These are phyloP conservation scores for Paxillus ammoniavirescens DNA, from an alignment of 768 basidiomycete genomes.

Conservation along the genomic window DNA sequence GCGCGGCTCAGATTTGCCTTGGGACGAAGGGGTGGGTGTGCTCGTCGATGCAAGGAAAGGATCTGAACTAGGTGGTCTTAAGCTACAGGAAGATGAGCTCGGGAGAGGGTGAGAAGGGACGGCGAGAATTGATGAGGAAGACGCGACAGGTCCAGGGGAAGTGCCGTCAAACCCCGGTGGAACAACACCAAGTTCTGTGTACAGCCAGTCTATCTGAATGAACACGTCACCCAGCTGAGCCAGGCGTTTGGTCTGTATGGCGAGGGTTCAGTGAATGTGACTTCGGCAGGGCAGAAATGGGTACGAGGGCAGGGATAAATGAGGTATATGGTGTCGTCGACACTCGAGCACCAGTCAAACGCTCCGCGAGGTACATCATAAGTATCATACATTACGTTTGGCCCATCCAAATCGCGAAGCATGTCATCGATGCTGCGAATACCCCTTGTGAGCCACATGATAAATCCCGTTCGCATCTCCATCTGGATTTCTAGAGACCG, in stretches of 20 bases:
- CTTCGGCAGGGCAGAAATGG: not conserved
- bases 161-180: conserved; percentile 55
- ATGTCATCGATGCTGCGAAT: no score
- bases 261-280: conserved; percentile 1
- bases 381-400: not conserved
- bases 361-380: no score
- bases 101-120: conserved; percentile 35
- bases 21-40: conserved; percentile 52
- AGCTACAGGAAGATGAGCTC: conserved; percentile 43
- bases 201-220: conserved; percentile 78
- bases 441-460: not conserved
- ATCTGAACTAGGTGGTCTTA: conserved; percentile 16
- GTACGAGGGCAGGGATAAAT: not conserved
- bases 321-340: not conserved
- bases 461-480: not conserved
- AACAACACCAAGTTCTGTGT: conserved; percentile 76
- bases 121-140: conserved; percentile 40
- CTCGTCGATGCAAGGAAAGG: conserved; percentile 25
- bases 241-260: conserved; percentile 62
- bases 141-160: conserved; percentile 24
- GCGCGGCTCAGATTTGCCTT: conserved; percentile 31
- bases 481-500: not conserved
- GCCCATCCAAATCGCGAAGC: not conserved
- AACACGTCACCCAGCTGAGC: conserved; percentile 61
- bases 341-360: no score